phyloP scores from a whole-genome alignment of 306 rosid species.

The Quercus wislizeni region DNA sequence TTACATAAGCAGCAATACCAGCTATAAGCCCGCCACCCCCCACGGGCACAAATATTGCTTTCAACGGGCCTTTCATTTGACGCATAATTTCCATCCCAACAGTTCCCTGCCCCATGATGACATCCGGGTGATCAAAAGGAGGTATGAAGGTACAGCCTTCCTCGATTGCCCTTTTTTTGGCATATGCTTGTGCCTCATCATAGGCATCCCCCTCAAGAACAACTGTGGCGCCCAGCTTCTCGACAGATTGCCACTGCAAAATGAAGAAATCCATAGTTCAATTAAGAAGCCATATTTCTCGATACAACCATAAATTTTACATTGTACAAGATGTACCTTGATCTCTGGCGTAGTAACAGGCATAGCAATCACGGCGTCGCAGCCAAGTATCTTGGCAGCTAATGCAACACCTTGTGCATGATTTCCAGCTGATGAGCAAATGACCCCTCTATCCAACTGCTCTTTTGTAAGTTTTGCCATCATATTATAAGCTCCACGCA shows the following conservation, averaged over 20 bases:
- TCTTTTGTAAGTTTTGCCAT: constrained; percentile 80
- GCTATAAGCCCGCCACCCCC: constrained; percentile 99
- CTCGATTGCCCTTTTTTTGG: constrained; percentile 65
- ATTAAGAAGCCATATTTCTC: not conserved
- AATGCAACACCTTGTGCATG: constrained; percentile 99
- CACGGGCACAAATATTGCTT: constrained; percentile 93
- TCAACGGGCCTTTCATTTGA: constrained; percentile 59
- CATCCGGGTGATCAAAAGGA: constrained; percentile 96
- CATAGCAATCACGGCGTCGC: constrained; percentile 84
- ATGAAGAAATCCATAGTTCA: constrained; percentile 1
- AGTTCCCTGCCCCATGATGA: constrained; percentile 92
- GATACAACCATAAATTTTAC: not conserved
- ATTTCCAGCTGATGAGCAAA: constrained; percentile 97
- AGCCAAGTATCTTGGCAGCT: constrained; percentile 71
- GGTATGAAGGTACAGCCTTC: constrained; percentile 76
- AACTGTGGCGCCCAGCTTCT: constrained; percentile 81
- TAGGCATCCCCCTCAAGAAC: constrained; percentile 87
- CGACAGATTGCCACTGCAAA: constrained; percentile 81
- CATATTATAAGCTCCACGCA: constrained; percentile 98
- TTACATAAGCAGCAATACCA: constrained; percentile 94
- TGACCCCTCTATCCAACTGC: constrained; percentile 72
- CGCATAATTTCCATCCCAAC: constrained; percentile 92
- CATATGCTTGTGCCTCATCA: constrained; percentile 91
- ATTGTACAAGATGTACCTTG: constrained; percentile 48
- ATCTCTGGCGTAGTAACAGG: constrained; percentile 91